These are phyloP conservation scores for Meredithiella fracta DNA, from an alignment of 2,329 filamentous ascomycete genomes.

Conservation along the genomic window DNA sequence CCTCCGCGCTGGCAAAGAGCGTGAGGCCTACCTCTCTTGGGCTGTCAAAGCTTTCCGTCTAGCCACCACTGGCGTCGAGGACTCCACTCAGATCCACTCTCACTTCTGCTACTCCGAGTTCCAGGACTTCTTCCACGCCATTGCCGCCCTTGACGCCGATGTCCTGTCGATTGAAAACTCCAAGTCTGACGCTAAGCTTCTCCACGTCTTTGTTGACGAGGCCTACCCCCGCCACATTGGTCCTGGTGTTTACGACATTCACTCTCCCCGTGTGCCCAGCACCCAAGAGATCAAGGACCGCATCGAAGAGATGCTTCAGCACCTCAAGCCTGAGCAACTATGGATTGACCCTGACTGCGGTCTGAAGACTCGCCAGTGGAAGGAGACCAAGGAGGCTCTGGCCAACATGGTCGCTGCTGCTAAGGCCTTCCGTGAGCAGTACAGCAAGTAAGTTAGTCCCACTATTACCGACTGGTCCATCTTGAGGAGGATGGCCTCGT, in stretches of 20 bases:
- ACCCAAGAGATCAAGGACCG: constrained; percentile 98
- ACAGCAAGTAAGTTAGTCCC: constrained; percentile 40
- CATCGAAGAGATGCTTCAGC: constrained; percentile 93
- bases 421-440: constrained; percentile 89
- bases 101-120: constrained; percentile 99
- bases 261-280: constrained; percentile 91
- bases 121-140: constrained; percentile 99
- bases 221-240: constrained; percentile 96
- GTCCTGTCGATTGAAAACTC: constrained; percentile 99
- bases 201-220: constrained; percentile 96
- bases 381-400: constrained; percentile 93
- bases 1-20: constrained; percentile 83
- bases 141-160: constrained; percentile 91
- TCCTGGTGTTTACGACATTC: constrained; percentile 98
- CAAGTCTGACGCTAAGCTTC: constrained; percentile 98
- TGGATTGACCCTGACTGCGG: constrained; percentile 99
- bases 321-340: constrained; percentile 95
- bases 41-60: constrained; percentile 97
- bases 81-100: constrained; percentile 97
- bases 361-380: constrained; percentile 97
- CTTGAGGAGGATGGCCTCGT: constrained; percentile 4
- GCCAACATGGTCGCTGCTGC: constrained; percentile 96
- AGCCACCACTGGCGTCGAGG: constrained; percentile 77
- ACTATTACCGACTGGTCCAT: not conserved
- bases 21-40: constrained; percentile 93